Percentiles rank a stretch among this genome's conserved stretches.
phyloP scores from a whole-genome alignment of 2,329 filamentous ascomycete genomes.

The Aspergillus fischeri region DNA sequence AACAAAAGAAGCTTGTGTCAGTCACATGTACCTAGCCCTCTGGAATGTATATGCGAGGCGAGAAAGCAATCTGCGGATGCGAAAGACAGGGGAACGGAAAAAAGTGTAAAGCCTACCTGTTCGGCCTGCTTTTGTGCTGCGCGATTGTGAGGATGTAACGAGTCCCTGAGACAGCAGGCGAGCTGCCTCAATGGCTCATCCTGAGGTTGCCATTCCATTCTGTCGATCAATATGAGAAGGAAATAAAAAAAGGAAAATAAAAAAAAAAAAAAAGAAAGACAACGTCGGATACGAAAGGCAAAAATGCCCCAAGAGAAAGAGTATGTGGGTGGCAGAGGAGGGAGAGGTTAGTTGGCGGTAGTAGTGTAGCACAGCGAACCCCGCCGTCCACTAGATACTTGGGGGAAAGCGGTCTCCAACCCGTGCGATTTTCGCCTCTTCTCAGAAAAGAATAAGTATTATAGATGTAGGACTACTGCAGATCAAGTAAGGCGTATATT shows the following conservation, averaged over 20 bases:
- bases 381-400: background rate
- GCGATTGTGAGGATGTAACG: conserved; percentile 77
- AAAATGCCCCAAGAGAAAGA: background rate
- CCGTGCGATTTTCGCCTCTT: background rate
- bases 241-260: background rate
- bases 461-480: background rate
- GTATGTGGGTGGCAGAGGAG: background rate
- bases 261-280: background rate
- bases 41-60: background rate
- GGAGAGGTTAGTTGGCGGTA: background rate
- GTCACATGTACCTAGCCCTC: conserved; percentile 1
- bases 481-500: background rate
- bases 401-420: background rate
- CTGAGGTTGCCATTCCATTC: conserved; percentile 90
- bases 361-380: background rate
- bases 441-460: background rate
- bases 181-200: conserved; percentile 85
- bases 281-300: background rate
- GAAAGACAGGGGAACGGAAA: conserved; percentile 1
- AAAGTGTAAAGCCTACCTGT: conserved; percentile 54
- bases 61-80: conserved; percentile 7
- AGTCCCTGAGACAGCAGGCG: conserved; percentile 83
- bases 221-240: conserved; percentile 7
- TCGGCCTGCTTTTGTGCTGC: conserved; percentile 84
- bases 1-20: conserved; percentile 11